Evolutionary conservation across 163 green algal species (phyloP).

Genomic region (Prototheca cutis): DNA sequence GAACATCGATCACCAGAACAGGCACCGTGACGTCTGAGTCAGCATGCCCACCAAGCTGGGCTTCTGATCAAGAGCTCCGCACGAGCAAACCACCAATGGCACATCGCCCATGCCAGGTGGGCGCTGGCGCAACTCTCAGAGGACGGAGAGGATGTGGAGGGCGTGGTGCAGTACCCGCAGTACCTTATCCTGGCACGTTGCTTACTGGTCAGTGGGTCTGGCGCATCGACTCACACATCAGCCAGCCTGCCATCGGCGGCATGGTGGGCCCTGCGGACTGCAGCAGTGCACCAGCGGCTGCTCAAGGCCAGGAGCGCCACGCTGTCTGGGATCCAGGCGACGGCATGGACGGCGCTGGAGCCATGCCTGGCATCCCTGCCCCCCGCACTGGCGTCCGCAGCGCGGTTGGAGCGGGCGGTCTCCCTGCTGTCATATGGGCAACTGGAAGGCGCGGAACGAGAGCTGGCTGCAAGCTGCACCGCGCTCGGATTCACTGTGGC

Average conservation of each 20-base stretch:
- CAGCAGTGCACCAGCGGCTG: constrained; percentile 52
- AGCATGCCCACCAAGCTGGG: not conserved
- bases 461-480: constrained; percentile 28
- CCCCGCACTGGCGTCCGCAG: not conserved
- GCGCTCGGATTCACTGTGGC: constrained; percentile 44
- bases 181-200: constrained; percentile 51
- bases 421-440: constrained; percentile 45
- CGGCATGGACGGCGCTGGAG: not conserved
- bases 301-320: constrained; percentile 42
- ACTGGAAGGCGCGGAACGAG: constrained; percentile 22
- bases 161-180: constrained; percentile 29
- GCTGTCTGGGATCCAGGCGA: constrained; percentile 25
- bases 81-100: not conserved
- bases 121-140: constrained; percentile 31
- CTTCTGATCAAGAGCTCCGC: not conserved
- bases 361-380: constrained; percentile 4
- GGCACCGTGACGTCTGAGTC: too few species aligned
- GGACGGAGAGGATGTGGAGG: constrained; percentile 56
- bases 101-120: constrained; percentile 11
- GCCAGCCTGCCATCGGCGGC: constrained; percentile 14
- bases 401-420: constrained; percentile 51
- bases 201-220: constrained; percentile 32
- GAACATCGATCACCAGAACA: too few species aligned
- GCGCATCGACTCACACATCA: not conserved
- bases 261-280: constrained; percentile 55